Evolutionary conservation across 176 grass and related monocot species (phyloP).

Genomic region (Saccharum officinarum): DNA sequence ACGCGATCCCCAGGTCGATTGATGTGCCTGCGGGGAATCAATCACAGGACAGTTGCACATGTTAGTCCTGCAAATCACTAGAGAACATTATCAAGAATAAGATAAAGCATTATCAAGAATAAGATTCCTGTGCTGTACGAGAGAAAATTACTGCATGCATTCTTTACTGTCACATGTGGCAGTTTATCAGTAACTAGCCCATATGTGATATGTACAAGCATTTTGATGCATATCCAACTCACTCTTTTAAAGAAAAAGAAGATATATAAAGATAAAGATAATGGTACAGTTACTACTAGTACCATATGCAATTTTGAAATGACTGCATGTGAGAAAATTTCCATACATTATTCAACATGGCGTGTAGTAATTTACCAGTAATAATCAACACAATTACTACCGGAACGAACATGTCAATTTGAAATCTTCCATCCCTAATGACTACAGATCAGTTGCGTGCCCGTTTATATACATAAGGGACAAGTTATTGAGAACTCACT

Average conservation of each 20-base stretch:
- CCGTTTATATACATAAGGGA: background rate
- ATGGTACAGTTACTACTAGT: background rate
- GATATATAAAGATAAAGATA: background rate
- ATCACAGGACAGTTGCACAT: background rate
- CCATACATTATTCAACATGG: background rate
- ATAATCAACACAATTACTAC: background rate
- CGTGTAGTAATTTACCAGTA: background rate
- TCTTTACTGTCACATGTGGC: too few relatives aligned
- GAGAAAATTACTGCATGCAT: background rate
- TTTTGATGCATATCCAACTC: background rate
- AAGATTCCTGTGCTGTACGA: background rate
- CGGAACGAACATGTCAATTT: background rate
- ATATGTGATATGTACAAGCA: background rate
- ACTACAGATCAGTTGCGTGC: background rate
- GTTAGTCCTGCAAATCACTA: background rate
- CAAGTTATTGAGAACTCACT: background rate
- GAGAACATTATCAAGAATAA: background rate
- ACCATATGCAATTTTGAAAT: background rate
- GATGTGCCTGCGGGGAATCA: slow-evolving; percentile 51
- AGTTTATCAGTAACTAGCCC: background rate
- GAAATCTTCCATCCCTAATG: background rate
- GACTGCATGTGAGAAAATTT: background rate
- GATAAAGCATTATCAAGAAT: background rate
- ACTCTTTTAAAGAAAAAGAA: background rate
- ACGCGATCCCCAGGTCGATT: slow-evolving; percentile 75